phyloP scores from a whole-genome alignment of 768 basidiomycete species.

The Leccinum rimulosum region DNA sequence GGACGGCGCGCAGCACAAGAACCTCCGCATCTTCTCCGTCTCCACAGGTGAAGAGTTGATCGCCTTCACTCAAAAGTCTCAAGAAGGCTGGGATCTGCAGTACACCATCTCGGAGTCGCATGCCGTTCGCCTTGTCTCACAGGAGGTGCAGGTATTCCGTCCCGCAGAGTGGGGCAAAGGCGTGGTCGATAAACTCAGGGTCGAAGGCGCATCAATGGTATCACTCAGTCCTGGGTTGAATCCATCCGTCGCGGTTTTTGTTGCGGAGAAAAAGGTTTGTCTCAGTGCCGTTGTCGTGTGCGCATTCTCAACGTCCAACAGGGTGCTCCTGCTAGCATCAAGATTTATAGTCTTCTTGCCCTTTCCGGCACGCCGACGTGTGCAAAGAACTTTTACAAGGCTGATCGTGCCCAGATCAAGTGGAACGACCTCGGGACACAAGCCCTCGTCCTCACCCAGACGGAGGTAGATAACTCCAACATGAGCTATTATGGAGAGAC shows the following conservation, averaged over 20 bases:
- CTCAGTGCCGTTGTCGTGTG: background rate
- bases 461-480: conserved; percentile 95
- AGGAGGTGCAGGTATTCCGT: conserved; percentile 81
- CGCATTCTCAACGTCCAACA: conserved; percentile 24
- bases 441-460: conserved; percentile 87
- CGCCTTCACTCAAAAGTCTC: conserved; percentile 86
- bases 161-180: conserved; percentile 80
- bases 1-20: conserved; percentile 90
- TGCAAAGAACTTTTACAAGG: conserved; percentile 94
- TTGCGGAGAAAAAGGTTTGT: conserved; percentile 87
- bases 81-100: conserved; percentile 88
- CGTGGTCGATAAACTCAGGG: conserved; percentile 74
- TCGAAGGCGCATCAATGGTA: conserved; percentile 79
- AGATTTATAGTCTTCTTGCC: conserved; percentile 72
- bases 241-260: conserved; percentile 87
- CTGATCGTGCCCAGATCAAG: conserved; percentile 89
- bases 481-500: conserved; percentile 99
- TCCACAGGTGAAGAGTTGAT: conserved; percentile 85
- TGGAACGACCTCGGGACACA: conserved; percentile 96
- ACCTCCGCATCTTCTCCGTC: conserved; percentile 86
- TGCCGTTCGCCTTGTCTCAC: conserved; percentile 74
- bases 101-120: conserved; percentile 89
- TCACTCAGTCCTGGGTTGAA: conserved; percentile 81
- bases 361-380: conserved; percentile 67
- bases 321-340: conserved; percentile 87